Base-by-base conservation (phyloP, 2,329 filamentous ascomycete species). In the Aureobasidium sp. region DNA sequence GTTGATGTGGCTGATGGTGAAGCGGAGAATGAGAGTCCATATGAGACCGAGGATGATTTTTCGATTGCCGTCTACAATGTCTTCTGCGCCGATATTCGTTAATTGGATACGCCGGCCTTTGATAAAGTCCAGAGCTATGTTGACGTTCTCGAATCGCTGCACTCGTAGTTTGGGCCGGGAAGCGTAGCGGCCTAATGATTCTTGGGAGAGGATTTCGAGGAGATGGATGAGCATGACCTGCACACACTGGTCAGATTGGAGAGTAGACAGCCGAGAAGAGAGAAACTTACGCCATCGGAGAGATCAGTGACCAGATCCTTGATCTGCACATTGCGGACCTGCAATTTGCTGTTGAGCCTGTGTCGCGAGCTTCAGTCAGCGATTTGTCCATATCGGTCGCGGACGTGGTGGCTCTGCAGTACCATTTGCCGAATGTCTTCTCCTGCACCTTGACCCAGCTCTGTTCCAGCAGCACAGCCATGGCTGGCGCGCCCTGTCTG, bases 351-450 rank as follows among this genome's bases (percentile, higher is more conserved):
- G 77, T 99, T 99, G 68, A 99, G 85, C 94, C 91, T 94, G 72
- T 63, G 29, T 47, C 3, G 53, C 29, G 15, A 32, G 9, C 50
- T 10, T 36, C 34, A 4, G 53, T 53, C 45, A 60, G 50, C 39
- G 16, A 3, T 21, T 1, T 25, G 48, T 9, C 25, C 21, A 29
- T 10, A 5, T 37, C 21, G 30, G 30, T 32, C 25, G 21, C 36
- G 15, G 11, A 10, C 3, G 5, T 29, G 15, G 11, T 41, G 32
- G 15, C 13, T 39, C 11, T 29, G 8, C 2, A 2, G 69, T 71
- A 90, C 88, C 94, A 99, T 90, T 97, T 99, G 63, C 92, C 96
- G 77, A 99, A 99, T 32, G 94, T 99, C 83, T 97, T 99, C 76
- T 97, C 89, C 80, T 97, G 93, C 77, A 96, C 91, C 72, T 81